Percentiles rank a stretch among this genome's conserved stretches.
These are phyloP conservation scores for Mycocentrospora acerina DNA, from an alignment of 2,329 filamentous ascomycete genomes.

Conservation along the genomic window DNA sequence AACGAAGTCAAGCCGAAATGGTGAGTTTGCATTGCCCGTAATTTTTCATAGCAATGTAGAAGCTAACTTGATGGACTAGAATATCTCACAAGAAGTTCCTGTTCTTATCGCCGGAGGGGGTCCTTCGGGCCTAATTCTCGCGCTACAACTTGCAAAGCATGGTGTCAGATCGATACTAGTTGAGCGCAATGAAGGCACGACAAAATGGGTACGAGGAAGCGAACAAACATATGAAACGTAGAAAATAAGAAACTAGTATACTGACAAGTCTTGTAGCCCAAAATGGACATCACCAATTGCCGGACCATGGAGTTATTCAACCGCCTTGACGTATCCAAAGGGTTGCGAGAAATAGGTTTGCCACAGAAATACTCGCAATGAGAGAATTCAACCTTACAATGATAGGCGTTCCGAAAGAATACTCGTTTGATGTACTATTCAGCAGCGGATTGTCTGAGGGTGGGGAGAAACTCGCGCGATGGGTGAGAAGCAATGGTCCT, in stretches of 20 bases:
- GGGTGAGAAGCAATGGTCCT: constrained; percentile 4
- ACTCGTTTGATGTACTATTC: constrained; percentile 15
- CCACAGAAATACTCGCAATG: no score
- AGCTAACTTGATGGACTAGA: no score
- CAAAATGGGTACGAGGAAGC: constrained; percentile 19
- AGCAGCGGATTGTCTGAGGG: constrained; percentile 13
- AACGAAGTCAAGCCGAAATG: no score
- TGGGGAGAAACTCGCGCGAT: constrained; percentile 10
- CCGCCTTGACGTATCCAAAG: constrained; percentile 30
- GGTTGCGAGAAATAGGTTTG: constrained; percentile 12
- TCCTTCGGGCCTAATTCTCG: constrained; percentile 26
- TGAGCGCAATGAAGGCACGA: constrained; percentile 31
- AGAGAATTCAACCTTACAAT: neutral
- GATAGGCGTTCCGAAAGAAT: constrained; percentile 6
- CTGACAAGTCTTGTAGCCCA: constrained; percentile 22
- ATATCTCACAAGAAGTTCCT: neutral
- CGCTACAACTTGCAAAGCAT: constrained; percentile 17
- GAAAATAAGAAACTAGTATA: no score
- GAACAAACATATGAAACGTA: no score
- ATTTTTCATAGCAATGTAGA: no score
- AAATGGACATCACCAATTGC: constrained; percentile 43
- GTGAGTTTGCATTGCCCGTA: no score
- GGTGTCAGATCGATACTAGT: constrained; percentile 21
- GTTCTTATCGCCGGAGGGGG: constrained; percentile 28
- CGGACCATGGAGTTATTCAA: constrained; percentile 41